Conservation (phyloP, 2,329 filamentous ascomycete species). For the Lachnellula hyalina region DNA sequence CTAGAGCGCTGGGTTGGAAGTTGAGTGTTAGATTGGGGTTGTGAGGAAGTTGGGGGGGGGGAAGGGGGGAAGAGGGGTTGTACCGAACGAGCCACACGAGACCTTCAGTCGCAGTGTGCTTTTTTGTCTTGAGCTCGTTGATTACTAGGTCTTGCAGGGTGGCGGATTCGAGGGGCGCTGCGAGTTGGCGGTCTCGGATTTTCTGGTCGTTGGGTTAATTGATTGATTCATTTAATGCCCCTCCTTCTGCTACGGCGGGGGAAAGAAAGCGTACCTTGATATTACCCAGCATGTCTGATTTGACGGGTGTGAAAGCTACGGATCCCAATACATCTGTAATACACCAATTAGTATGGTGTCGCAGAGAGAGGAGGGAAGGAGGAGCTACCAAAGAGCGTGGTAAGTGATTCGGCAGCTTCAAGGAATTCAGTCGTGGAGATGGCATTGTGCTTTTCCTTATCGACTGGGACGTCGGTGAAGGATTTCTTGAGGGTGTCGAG, state of each 20-base stretch:
- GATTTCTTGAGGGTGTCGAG: constrained; percentile 80
- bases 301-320: constrained; percentile 82
- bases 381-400: constrained; percentile 71
- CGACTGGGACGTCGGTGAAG: constrained; percentile 77
- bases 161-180: constrained; percentile 70
- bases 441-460: constrained; percentile 67
- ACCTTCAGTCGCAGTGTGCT: constrained; percentile 83
- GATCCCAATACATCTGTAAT: constrained; percentile 55
- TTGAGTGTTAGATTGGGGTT: constrained; percentile 4
- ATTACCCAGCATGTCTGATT: constrained; percentile 86
- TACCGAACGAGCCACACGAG: constrained; percentile 88
- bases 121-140: constrained; percentile 86
- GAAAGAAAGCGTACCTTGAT: constrained; percentile 60
- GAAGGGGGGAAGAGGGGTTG: constrained; percentile 23
- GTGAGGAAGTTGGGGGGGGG: not conserved
- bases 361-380: not conserved
- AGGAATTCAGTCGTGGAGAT: constrained; percentile 84
- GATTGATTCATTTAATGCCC: not conserved
- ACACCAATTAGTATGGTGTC: not conserved
- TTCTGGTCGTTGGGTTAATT: constrained; percentile 52
- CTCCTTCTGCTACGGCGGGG: not conserved
- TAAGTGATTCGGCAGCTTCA: constrained; percentile 81
- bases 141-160: constrained; percentile 79
- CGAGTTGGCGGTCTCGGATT: constrained; percentile 76
- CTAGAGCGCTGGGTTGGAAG: constrained; percentile 63